Conservation (phyloP, 2,329 filamentous ascomycete species). For the Beauveria sp. region DNA sequence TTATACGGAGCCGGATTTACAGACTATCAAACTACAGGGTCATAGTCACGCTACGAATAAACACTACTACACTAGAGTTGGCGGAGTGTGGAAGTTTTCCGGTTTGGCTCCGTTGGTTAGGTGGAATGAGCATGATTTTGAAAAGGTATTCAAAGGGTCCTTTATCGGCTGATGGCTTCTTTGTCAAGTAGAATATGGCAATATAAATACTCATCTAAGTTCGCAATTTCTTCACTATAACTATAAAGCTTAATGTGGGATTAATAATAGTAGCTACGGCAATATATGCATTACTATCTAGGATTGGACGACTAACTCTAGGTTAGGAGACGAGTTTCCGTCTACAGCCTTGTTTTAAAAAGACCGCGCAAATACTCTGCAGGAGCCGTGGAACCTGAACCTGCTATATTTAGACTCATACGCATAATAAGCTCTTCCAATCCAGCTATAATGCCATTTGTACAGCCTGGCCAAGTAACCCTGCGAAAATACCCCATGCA, state of each 20-base stretch:
- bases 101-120: slow-evolving; percentile 47
- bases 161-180: not conserved
- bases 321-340: not conserved
- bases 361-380: not conserved
- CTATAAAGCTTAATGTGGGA: not conserved
- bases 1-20: slow-evolving; percentile 42
- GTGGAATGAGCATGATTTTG: slow-evolving; percentile 51
- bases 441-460: too few species aligned
- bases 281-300: not conserved
- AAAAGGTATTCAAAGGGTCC: slow-evolving; percentile 37
- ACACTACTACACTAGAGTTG: slow-evolving; percentile 49
- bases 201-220: not conserved
- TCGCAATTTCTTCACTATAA: not conserved
- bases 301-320: not conserved
- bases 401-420: too few species aligned
- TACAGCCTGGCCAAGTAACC: not conserved
- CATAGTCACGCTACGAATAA: slow-evolving; percentile 51
- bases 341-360: not conserved
- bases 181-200: not conserved
- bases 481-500: not conserved
- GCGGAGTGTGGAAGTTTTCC: slow-evolving; percentile 56
- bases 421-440: too few species aligned
- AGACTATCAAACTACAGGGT: slow-evolving; percentile 42
- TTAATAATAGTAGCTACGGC: not conserved
- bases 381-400: not conserved